Evolutionary conservation across 768 basidiomycete genomes (phyloP), one percentile per base, ranked within the genome.

Genomic region (Lactifluus volemus): DNA sequence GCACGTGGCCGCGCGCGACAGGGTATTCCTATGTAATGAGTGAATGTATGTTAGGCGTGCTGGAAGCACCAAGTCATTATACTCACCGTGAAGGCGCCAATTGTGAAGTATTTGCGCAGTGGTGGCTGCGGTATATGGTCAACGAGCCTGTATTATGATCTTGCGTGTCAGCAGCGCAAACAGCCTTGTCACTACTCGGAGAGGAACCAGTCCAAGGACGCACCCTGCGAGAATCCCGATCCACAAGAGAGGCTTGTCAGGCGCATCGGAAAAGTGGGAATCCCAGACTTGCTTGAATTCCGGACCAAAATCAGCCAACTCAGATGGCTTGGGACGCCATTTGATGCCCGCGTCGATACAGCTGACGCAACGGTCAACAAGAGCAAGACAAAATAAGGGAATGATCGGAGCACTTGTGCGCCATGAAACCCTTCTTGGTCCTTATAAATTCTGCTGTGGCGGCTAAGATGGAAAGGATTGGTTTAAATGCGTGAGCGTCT

Each of bases 401-500:
- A 12, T 15, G 5, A 67, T 75, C 51, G 64, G 83, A 76, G 3
- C 34, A 84, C 86, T 81, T 86, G 63, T 80, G 76, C 1, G 82
- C 75, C 65, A 86, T 73, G 45, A 80, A 67, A 2, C 83, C 82
- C 36, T 68, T 74, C 0, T 80, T 82, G 0, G 69, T 68, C 17
- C 67, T 64, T 9, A 67, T 58, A 71, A 73, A 80, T 45, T 76
- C 69, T 19, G 55, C 63, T 36, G 65, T 65, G 67, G 73, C 72
- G 55, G 71, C 76, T 78, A 39, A 25, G 29, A 29, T 34, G 0
- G 11, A 44, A 12, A 2, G 14, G 0, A 25, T n/a, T 34, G 9
- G 2, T 10, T 25, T 25, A 25, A 25, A 25, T 30, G 29, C 32
- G 21, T 55, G 1, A 51, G 21, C 50, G 17, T 9, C n/a, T 14